Percentiles rank a stretch among this genome's conserved stretches.
phyloP scores from a whole-genome alignment of 768 basidiomycete genomes.

The Termitomyces bulborhizus region DNA sequence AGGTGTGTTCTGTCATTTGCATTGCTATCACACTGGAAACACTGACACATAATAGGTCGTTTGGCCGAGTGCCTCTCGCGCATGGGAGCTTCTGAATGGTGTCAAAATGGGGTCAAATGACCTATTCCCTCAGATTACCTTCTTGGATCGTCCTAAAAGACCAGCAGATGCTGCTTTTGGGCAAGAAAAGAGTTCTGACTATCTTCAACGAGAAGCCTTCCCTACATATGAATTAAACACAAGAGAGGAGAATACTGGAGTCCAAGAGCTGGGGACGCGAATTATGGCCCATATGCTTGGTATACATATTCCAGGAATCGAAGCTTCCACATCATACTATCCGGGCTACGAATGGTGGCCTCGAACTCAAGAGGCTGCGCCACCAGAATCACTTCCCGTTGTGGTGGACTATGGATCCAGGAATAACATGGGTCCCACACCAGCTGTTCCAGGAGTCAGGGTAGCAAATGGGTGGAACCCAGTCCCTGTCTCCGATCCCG shows the following conservation, averaged over 20 bases:
- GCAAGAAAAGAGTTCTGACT: conserved; percentile 41
- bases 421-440: background rate
- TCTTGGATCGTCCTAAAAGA: conserved; percentile 47
- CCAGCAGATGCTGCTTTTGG: conserved; percentile 61
- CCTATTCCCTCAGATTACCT: conserved; percentile 28
- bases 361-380: conserved; percentile 27
- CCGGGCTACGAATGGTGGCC: conserved; percentile 68
- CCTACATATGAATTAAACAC: conserved; percentile 17
- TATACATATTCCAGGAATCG: conserved; percentile 57
- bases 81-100: conserved; percentile 62
- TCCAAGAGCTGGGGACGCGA: conserved; percentile 57
- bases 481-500: conserved; percentile 9
- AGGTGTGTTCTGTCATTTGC: conserved; percentile 32
- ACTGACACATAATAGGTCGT: conserved; percentile 28
- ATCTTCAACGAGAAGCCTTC: conserved; percentile 35
- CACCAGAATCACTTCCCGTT: conserved; percentile 14
- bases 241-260: conserved; percentile 32
- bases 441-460: conserved; percentile 1
- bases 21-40: conserved; percentile 2
- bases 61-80: conserved; percentile 67
- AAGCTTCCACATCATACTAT: conserved; percentile 50
- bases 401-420: conserved; percentile 6
- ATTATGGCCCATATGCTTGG: conserved; percentile 73
- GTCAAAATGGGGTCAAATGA: conserved; percentile 50
- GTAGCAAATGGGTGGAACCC: conserved; percentile 9